Evolutionary conservation across 1,284 basidiomycete species (phyloP).

Genomic region (Ustilago tritici): DNA sequence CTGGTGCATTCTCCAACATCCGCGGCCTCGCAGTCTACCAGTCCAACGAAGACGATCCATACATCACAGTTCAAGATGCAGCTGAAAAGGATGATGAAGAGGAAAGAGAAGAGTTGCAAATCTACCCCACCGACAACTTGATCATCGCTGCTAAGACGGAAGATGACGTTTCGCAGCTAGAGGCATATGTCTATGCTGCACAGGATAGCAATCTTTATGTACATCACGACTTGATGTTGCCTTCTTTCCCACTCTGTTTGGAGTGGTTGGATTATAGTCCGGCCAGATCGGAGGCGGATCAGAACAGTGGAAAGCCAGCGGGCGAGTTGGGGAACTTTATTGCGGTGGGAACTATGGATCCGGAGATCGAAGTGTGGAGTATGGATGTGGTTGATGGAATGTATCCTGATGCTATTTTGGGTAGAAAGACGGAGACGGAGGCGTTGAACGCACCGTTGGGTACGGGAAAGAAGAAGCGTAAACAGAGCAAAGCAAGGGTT

Average conservation of each 20-base stretch:
- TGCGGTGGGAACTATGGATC: conserved; percentile 96
- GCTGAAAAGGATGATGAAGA: conserved; percentile 76
- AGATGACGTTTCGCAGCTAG: conserved; percentile 94
- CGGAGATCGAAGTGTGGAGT: conserved; percentile 98
- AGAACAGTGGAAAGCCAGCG: conserved; percentile 59
- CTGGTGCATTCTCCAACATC: conserved; percentile 93
- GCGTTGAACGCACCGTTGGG: conserved; percentile 57
- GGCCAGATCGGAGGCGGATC: conserved; percentile 63
- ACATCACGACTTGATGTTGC: conserved; percentile 97
- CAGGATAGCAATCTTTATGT: conserved; percentile 81
- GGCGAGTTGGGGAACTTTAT: conserved; percentile 84
- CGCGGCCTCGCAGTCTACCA: conserved; percentile 93
- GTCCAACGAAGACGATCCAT: conserved; percentile 93
- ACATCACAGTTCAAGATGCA: conserved; percentile 89
- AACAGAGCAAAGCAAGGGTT: conserved; percentile 81
- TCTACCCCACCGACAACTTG: conserved; percentile 90
- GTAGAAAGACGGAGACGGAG: conserved; percentile 75
- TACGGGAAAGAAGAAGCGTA: conserved; percentile 76
- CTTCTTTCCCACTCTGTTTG: conserved; percentile 95
- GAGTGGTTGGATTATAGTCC: conserved; percentile 98
- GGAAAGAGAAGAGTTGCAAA: conserved; percentile 89
- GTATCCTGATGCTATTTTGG: conserved; percentile 92
- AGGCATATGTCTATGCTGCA: conserved; percentile 71
- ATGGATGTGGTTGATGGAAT: conserved; percentile 92
- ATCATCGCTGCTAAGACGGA: conserved; percentile 94